Conservation (phyloP, 73 alveolate genomes). For the Diophrys sp. region DNA sequence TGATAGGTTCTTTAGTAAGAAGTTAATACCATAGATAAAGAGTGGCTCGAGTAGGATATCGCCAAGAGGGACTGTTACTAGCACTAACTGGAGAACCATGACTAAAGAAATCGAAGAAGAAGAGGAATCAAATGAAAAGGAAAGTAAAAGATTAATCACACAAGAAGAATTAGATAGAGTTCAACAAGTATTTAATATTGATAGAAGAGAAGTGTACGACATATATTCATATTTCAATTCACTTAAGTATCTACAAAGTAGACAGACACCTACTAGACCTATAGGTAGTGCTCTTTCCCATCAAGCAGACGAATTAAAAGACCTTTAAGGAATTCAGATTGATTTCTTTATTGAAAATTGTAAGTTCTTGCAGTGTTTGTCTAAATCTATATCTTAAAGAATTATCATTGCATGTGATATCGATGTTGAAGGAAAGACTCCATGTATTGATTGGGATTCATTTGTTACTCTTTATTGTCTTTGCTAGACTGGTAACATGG, state of each 20-base stretch:
- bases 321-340: slow-evolving; percentile 30
- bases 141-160: neutral
- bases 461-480: slow-evolving; percentile 52
- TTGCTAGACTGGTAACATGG: slow-evolving; percentile 46
- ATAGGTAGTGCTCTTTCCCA: neutral
- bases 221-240: slow-evolving; percentile 14
- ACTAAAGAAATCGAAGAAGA: no score
- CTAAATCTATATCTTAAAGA: slow-evolving; percentile 23
- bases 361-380: slow-evolving; percentile 26
- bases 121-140: no score
- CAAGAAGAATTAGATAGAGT: slow-evolving; percentile 13
- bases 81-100: no score
- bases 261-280: no score
- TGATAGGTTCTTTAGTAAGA: no score
- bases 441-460: slow-evolving; percentile 33
- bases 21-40: no score
- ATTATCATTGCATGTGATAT: slow-evolving; percentile 36
- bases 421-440: slow-evolving; percentile 30
- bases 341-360: slow-evolving; percentile 45
- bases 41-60: no score
- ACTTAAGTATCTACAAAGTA: slow-evolving; percentile 13
- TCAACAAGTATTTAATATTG: slow-evolving; percentile 5
- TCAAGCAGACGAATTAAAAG: neutral
- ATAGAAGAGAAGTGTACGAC: slow-evolving; percentile 35
- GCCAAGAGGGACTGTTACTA: no score